Base-by-base conservation (phyloP, 345 rosid genomes). In the Camelina sativa region DNA sequence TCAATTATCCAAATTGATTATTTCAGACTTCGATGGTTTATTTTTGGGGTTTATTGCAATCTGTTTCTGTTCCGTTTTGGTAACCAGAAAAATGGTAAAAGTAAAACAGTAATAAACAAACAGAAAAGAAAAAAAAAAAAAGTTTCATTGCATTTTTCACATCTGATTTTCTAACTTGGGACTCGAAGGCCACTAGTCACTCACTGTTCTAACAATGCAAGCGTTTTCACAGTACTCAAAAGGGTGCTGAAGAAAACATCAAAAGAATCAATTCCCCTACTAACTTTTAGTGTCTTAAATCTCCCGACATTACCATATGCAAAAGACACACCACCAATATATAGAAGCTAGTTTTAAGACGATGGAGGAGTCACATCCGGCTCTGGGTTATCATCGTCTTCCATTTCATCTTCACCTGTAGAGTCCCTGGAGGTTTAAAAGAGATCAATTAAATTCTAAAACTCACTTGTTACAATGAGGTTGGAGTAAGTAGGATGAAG, bases 371-470 rank as follows among this genome's bases (percentile, higher is more conserved):
- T 73, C 28, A 65, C 82, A 7, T 60, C 74, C 7, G 69, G 43
- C 74, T 76, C 87, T 25, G 74, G 52, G 66, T 71, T 80, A 70
- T 80, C 81, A 70, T 80, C 81, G 28, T 80, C 86, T 12, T 82
- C 84, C 84, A 82, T 81, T 54, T 80, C 86, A 75, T 83, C 84
- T 15, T 65, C 80, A 54, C 59, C 80, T 9, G 84, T 82, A 1
- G 79, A 74, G 50, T 70, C 74, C 75, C 75, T 74, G 72, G 20
- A 32, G 63, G 41, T n/a, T 43, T 12, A n/a, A 61, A 28, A 60
- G 44, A 32, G 6, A 5, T 66, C 13, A 47, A 13, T 50, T 54
- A 44, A 7, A 20, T 28, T 65, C 6, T 50, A 13, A 19, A 57
- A 28, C 0, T 58, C 62, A 19, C 11, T 11, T 53, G 16, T 25